Conservation (phyloP, 2,329 filamentous ascomycete genomes). For the Aureobasidium leucospermi region DNA sequence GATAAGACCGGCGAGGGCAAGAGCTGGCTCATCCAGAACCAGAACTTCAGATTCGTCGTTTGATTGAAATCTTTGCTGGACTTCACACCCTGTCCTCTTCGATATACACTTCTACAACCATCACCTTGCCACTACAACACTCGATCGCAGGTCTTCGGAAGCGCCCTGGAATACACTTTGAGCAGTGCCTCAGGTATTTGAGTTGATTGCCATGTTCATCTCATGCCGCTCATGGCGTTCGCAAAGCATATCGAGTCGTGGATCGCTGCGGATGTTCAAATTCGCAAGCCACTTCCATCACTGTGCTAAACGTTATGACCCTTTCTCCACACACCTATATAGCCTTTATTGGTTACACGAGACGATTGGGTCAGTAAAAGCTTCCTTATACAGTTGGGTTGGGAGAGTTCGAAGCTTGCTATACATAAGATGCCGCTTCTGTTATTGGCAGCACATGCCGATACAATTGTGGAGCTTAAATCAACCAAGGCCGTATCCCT, state of each 20-base stretch:
- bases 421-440: too few relatives aligned
- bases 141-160: neutral
- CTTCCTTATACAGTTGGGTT: too few relatives aligned
- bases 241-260: neutral
- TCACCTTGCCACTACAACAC: neutral
- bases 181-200: neutral
- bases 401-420: too few relatives aligned
- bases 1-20: conserved; percentile 26
- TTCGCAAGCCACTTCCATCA: neutral
- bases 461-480: too few relatives aligned
- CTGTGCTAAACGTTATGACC: neutral
- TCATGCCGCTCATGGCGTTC: neutral
- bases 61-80: conserved; percentile 19
- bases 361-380: too few relatives aligned
- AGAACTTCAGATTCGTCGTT: conserved; percentile 37
- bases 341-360: too few relatives aligned
- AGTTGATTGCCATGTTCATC: neutral
- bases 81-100: neutral
- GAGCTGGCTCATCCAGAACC: conserved; percentile 35
- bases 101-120: neutral
- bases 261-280: neutral
- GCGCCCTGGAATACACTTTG: neutral
- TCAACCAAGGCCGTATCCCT: too few relatives aligned
- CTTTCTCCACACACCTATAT: too few relatives aligned
- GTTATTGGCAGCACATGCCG: too few relatives aligned